Evolutionary conservation across 2,329 filamentous ascomycete genomes (phyloP).

Genomic region (Falciphora oryzae): DNA sequence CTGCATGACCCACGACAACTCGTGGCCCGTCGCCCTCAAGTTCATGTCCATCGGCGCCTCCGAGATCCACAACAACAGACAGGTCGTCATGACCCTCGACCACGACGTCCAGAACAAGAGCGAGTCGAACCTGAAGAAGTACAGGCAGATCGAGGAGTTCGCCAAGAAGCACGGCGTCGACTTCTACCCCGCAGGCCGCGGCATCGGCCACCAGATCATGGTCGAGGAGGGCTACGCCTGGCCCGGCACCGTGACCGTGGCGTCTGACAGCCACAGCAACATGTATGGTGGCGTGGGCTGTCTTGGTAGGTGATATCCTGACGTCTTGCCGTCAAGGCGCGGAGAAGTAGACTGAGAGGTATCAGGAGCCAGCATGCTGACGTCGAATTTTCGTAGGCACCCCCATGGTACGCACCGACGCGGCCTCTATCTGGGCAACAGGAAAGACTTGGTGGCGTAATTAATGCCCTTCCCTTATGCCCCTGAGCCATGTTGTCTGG

Average conservation of each 20-base stretch:
- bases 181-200: slow-evolving; percentile 53
- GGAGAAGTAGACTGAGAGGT: background rate
- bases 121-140: slow-evolving; percentile 76
- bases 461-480: background rate
- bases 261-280: slow-evolving; percentile 71
- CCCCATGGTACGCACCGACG: slow-evolving; percentile 81
- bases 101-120: slow-evolving; percentile 85
- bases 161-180: slow-evolving; percentile 69
- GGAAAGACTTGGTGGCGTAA: slow-evolving; percentile 71
- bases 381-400: slow-evolving; percentile 48
- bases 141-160: slow-evolving; percentile 74
- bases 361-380: background rate
- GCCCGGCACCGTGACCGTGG: slow-evolving; percentile 80
- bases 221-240: slow-evolving; percentile 77
- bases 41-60: slow-evolving; percentile 79
- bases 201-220: slow-evolving; percentile 77
- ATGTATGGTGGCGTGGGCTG: slow-evolving; percentile 78
- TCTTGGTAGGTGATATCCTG: slow-evolving; percentile 29
- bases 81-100: slow-evolving; percentile 79
- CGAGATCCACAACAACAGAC: slow-evolving; percentile 62
- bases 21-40: slow-evolving; percentile 49
- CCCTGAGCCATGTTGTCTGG: background rate
- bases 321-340: too few species aligned
- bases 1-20: slow-evolving; percentile 75
- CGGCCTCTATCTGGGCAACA: slow-evolving; percentile 79